Base-by-base conservation (phyloP, 192 early-diverging fungal species). In the Coemansia biformis region DNA sequence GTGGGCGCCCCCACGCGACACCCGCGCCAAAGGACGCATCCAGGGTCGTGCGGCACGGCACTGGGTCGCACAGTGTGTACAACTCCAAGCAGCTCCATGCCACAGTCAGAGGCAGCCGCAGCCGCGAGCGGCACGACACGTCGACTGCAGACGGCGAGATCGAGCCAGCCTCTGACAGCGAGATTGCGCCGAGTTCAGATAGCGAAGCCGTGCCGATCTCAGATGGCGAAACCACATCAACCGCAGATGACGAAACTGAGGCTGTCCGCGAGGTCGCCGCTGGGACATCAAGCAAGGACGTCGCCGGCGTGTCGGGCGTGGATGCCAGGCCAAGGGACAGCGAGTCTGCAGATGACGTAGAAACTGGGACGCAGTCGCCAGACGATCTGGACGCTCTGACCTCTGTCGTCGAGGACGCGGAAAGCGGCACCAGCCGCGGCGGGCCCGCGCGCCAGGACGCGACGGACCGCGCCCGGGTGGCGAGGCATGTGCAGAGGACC, bases 1-100 rank as follows among this genome's bases (percentile, higher is more conserved):
- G 10, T 1, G 29, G 10, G 5, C 5, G 29, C 29, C 29, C 5
- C 29, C 8, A 5, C 26, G 26, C 26, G 26, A 7, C n/a, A n/a
- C n/a, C n/a, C n/a, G n/a, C n/a, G n/a, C n/a, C n/a, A n/a, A n/a
- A n/a, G n/a, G n/a, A n/a, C n/a, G n/a, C n/a, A n/a, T n/a, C 6
- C 3, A 26, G 24, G 24, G 6, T 26, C 24, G 24, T 26, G 24
- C 24, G 6, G 3, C 24, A 6, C 24, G 24, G 11, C 18, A 19
- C 30, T 2, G 18, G 8, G 18, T 38, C 29, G 11, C 41, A 48
- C 6, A 46, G 42, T 22, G 29, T 57, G 4, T 54, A 42, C 11
- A 69, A 48, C 36, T 53, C 66, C 22, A 69, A 69, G 54, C 66
- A 54, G 37, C 59, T 69, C 2, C 49, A 41, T 8, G 66, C 66